These are phyloP conservation scores for Yamadazyma conglobata DNA, from an alignment of 1,139 yeast species.

Conservation along the genomic window DNA sequence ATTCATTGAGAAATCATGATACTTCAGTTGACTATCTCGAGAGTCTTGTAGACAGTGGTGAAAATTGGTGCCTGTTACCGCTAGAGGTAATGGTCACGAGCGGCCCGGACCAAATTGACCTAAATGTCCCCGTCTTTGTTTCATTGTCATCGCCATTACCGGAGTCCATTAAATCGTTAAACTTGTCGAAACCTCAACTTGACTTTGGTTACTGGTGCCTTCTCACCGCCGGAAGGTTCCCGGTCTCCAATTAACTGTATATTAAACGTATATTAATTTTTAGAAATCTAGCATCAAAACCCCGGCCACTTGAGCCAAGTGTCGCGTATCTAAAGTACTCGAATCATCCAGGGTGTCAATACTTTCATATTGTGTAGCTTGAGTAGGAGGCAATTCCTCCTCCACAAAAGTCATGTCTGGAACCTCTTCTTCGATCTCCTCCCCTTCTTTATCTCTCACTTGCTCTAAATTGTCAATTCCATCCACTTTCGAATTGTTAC, in stretches of 20 bases:
- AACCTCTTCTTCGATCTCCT: slow-evolving; percentile 17
- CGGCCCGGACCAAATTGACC: slow-evolving; percentile 8
- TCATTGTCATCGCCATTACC: slow-evolving; percentile 25
- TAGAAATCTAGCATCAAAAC: slow-evolving; percentile 54
- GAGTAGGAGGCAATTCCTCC: slow-evolving; percentile 8
- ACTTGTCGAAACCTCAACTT: slow-evolving; percentile 20
- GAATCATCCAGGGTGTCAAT: slow-evolving; percentile 7
- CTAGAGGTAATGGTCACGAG: slow-evolving; percentile 15
- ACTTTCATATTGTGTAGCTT: slow-evolving; percentile 10
- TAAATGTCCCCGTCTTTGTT: slow-evolving; percentile 31
- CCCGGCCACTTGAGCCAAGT: slow-evolving; percentile 53
- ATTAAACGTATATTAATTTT: background rate
- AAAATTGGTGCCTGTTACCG: slow-evolving; percentile 37
- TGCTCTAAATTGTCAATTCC: slow-evolving; percentile 30
- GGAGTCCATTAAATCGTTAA: slow-evolving; percentile 16
- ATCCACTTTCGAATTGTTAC: slow-evolving; percentile 23
- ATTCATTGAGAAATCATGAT: slow-evolving; percentile 9
- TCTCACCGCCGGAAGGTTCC: slow-evolving; percentile 5
- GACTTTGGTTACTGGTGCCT: slow-evolving; percentile 35
- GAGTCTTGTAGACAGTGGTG: slow-evolving; percentile 22
- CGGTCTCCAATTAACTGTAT: background rate
- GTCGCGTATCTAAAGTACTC: slow-evolving; percentile 45
- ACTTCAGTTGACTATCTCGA: slow-evolving; percentile 19
- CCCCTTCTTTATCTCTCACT: slow-evolving; percentile 10
- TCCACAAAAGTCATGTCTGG: slow-evolving; percentile 19